Percentiles rank a stretch among this genome's conserved stretches.
These are phyloP conservation scores for Cyclospora cayetanensis DNA, from an alignment of 169 alveolate genomes.

Conservation along the genomic window DNA sequence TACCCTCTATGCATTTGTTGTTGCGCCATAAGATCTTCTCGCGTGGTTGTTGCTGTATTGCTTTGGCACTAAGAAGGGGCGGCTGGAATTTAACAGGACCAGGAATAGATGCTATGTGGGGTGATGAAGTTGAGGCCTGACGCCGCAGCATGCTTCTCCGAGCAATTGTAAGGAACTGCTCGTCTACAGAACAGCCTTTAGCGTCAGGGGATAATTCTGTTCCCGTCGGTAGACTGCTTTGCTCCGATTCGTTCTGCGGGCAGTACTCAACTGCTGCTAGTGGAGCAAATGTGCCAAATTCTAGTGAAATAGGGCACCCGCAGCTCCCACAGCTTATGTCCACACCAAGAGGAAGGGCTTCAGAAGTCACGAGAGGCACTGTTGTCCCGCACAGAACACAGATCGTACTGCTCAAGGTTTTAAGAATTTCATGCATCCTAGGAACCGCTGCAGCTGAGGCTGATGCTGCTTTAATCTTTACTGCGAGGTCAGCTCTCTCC, in stretches of 20 bases:
- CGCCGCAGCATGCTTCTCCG: not conserved
- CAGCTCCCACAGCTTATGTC: slow-evolving; percentile 45
- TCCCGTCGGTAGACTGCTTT: not conserved
- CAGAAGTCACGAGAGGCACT: slow-evolving; percentile 51
- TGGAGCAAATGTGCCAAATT: slow-evolving; percentile 45
- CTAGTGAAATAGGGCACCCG: slow-evolving; percentile 10
- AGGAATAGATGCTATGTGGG: not conserved
- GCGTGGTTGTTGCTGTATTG: slow-evolving; percentile 22
- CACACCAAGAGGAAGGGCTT: slow-evolving; percentile 44
- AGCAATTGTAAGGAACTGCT: not conserved
- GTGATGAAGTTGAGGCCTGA: not conserved
- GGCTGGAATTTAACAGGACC: slow-evolving; percentile 35
- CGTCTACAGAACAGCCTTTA: not conserved
- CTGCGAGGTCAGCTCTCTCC: slow-evolving; percentile 23
- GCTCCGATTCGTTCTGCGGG: not conserved
- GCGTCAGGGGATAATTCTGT: not conserved
- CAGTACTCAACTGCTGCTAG: slow-evolving; percentile 24
- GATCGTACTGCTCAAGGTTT: not conserved
- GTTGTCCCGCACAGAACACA: slow-evolving; percentile 23
- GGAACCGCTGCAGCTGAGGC: not conserved
- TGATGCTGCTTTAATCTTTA: slow-evolving; percentile 29
- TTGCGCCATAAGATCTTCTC: slow-evolving; percentile 29
- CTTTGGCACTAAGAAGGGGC: not conserved
- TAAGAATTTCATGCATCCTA: not conserved
- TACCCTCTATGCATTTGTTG: slow-evolving; percentile 7